A percentile compares a stretch with the other conserved stretches of the same genome.
phyloP scores from a whole-genome alignment of 345 rosid species.

The Salix exigua region DNA sequence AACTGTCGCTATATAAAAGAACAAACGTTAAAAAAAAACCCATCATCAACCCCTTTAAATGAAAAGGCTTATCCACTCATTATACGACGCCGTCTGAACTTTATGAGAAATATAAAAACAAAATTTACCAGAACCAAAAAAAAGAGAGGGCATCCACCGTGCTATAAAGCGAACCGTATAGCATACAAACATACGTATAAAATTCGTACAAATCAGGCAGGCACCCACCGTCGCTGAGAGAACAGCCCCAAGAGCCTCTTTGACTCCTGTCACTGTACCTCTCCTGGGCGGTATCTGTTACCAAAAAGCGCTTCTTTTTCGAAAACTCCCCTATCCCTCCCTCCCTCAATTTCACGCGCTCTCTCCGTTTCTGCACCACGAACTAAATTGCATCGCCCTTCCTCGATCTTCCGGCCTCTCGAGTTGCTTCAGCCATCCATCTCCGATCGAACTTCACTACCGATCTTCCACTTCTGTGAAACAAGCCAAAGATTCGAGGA shows the following conservation, averaged over 20 bases:
- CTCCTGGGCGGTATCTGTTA: background rate
- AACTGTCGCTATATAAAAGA: background rate
- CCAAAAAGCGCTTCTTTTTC: background rate
- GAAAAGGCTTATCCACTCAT: background rate
- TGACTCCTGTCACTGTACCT: background rate
- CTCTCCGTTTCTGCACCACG: background rate
- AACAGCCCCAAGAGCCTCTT: background rate
- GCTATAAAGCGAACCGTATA: background rate
- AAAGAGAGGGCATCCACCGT: background rate
- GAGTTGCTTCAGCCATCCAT: background rate
- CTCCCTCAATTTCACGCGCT: background rate
- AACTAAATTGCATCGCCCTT: background rate
- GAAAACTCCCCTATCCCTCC: background rate
- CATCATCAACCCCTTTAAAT: background rate
- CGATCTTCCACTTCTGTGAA: background rate
- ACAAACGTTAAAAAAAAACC: background rate
- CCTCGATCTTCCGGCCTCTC: background rate
- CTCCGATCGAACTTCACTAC: background rate
- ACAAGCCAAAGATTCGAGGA: background rate
- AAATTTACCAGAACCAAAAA: background rate
- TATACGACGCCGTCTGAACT: background rate
- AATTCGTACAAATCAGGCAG: background rate
- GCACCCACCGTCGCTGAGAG: no score
- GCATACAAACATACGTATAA: background rate
- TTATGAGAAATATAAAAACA: background rate